A percentile compares a stretch with the other conserved stretches of the same genome.
These are phyloP conservation scores for Lactarius tabidus DNA, from an alignment of 768 basidiomycete species.

Conservation along the genomic window DNA sequence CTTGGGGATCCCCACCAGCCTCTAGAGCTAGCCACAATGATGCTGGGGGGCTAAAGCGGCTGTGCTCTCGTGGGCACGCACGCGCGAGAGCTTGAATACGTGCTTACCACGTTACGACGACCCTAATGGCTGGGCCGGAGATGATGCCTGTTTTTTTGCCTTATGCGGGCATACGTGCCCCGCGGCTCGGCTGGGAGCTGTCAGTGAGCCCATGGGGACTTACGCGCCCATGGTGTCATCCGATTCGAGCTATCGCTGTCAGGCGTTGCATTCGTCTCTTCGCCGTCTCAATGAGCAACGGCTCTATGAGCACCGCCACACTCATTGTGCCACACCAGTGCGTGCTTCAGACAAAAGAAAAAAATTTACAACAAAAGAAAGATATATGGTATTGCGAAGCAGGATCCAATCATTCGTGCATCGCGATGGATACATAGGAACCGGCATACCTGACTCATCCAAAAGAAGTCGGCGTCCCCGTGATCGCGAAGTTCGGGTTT, in stretches of 20 bases:
- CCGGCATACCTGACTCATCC: constrained; percentile 4
- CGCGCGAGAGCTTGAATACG: neutral
- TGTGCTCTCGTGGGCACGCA: neutral
- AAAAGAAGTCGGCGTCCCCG: neutral
- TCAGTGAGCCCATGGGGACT: neutral
- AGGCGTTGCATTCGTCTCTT: neutral
- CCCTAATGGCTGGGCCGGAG: neutral
- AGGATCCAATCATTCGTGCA: neutral
- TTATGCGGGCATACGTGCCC: constrained; percentile 7
- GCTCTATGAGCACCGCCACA: neutral
- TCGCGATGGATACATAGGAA: neutral
- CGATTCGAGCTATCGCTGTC: neutral
- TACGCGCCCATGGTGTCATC: constrained; percentile 5
- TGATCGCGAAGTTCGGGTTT: constrained; percentile 17
- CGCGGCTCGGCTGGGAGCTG: neutral
- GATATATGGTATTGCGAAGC: no score
- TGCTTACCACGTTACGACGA: neutral
- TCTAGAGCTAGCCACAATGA: neutral
- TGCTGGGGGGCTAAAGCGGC: neutral
- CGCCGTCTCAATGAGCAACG: neutral
- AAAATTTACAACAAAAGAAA: neutral
- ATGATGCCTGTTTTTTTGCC: constrained; percentile 2
- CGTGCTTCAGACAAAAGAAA: neutral
- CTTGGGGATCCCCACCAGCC: neutral
- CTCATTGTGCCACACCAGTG: neutral